Evolutionary conservation across 164 flowering plant genomes (phyloP).

Genomic region (Pachysandra terminalis): DNA sequence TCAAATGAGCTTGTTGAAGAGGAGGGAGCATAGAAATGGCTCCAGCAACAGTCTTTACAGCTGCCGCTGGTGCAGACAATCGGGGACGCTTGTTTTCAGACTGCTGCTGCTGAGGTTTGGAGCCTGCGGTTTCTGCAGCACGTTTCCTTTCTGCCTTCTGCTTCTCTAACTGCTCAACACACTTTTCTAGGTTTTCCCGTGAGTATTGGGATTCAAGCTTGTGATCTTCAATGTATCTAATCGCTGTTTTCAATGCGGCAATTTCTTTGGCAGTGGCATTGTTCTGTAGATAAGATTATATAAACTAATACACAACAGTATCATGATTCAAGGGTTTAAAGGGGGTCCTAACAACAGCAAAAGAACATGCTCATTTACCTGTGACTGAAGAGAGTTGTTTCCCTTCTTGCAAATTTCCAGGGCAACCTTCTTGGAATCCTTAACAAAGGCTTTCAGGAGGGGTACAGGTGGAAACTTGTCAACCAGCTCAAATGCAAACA

Average conservation of each 20-base stretch:
- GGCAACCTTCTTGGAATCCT: constrained; percentile 40
- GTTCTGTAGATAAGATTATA: constrained; percentile 38
- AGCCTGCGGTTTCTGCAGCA: constrained; percentile 19
- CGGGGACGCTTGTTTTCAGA: constrained; percentile 34
- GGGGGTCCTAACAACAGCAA: too few species aligned
- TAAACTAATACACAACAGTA: neutral
- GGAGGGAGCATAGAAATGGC: constrained; percentile 15
- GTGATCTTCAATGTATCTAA: constrained; percentile 46
- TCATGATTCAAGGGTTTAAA: neutral
- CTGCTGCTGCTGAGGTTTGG: constrained; percentile 20
- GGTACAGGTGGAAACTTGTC: constrained; percentile 66
- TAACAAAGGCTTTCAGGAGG: constrained; percentile 39
- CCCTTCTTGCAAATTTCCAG: constrained; percentile 32
- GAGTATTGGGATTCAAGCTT: constrained; percentile 51
- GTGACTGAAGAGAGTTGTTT: constrained; percentile 30
- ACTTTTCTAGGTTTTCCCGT: constrained; percentile 32
- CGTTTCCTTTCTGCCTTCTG: constrained; percentile 43
- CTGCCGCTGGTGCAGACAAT: constrained; percentile 13
- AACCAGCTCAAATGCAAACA: constrained; percentile 47
- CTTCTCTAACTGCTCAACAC: constrained; percentile 45
- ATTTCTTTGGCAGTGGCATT: constrained; percentile 48
- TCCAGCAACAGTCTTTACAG: constrained; percentile 5
- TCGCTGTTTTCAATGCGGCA: constrained; percentile 35
- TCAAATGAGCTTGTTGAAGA: constrained; percentile 22
- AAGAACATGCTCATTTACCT: too few species aligned